Percentiles rank a stretch among this genome's conserved stretches.
Conservation (phyloP, 176 grass and related monocot genomes). For the Bolboschoenus planiculmis region DNA sequence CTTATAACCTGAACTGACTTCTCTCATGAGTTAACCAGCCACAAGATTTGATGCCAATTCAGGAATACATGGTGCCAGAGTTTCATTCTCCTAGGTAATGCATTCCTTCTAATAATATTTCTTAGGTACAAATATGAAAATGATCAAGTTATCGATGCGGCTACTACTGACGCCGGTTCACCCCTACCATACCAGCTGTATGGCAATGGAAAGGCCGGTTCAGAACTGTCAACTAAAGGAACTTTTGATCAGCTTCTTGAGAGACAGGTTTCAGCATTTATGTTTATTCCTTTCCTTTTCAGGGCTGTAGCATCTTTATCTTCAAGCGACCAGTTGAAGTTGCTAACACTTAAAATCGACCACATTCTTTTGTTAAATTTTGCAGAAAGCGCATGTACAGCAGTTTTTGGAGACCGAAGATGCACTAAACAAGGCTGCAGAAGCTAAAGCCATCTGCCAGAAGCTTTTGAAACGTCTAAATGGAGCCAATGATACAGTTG, state of each 20-base stretch:
- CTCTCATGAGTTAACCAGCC: background rate
- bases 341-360: conserved; percentile 19
- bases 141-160: conserved; percentile 90
- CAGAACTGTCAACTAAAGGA: conserved; percentile 71
- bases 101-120: conserved; percentile 31
- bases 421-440: conserved; percentile 97
- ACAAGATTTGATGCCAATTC: background rate
- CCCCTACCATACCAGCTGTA: conserved; percentile 98
- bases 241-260: conserved; percentile 97
- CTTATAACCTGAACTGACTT: background rate
- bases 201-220: conserved; percentile 89
- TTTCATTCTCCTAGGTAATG: background rate
- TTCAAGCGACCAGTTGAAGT: background rate
- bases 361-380: conserved; percentile 30
- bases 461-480: conserved; percentile 83
- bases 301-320: conserved; percentile 9
- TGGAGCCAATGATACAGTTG: conserved; percentile 45
- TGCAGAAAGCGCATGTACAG: conserved; percentile 98
- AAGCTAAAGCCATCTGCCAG: conserved; percentile 85
- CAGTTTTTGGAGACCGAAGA: conserved; percentile 99
- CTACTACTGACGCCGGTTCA: conserved; percentile 88
- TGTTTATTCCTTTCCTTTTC: conserved; percentile 11
- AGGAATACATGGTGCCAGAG: background rate
- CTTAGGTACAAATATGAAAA: conserved; percentile 99
- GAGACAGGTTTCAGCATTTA: conserved; percentile 63